A percentile compares a stretch with the other conserved stretches of the same genome.
Conservation (phyloP, 2,329 filamentous ascomycete genomes). For the Lachnellula willkommii region DNA sequence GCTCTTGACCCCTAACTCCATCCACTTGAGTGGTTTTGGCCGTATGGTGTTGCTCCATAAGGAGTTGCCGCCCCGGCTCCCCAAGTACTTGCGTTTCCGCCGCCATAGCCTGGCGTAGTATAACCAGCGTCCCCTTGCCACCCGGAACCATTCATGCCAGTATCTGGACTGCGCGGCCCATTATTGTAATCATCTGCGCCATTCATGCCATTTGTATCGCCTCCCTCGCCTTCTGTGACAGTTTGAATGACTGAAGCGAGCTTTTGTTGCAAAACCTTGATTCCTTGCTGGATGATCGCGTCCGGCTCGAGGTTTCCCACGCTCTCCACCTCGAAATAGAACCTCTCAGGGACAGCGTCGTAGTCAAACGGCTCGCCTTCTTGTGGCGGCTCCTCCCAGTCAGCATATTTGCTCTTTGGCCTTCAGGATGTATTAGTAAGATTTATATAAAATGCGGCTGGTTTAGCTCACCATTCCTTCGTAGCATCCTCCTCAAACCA, state of each 20-base stretch:
- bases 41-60: constrained; percentile 58
- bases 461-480: constrained; percentile 69
- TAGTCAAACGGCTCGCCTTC: constrained; percentile 89
- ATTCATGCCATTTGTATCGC: constrained; percentile 46
- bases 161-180: constrained; percentile 60
- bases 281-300: constrained; percentile 80
- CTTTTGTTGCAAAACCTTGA: constrained; percentile 84
- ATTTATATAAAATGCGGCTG: background rate
- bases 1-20: constrained; percentile 18
- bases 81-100: constrained; percentile 56
- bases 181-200: constrained; percentile 41
- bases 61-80: constrained; percentile 54
- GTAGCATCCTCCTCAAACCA: constrained; percentile 87
- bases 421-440: constrained; percentile 37
- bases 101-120: constrained; percentile 59
- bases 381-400: constrained; percentile 71
- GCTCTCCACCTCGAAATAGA: constrained; percentile 92
- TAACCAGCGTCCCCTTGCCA: constrained; percentile 57
- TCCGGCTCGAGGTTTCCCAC: constrained; percentile 86
- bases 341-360: constrained; percentile 74
- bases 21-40: constrained; percentile 34
- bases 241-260: constrained; percentile 72
- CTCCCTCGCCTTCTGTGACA: constrained; percentile 49
- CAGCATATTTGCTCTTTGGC: constrained; percentile 76
- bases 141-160: constrained; percentile 48